Percentiles rank a stretch among this genome's conserved stretches.
phyloP scores from a whole-genome alignment of 2,329 filamentous ascomycete genomes.

The Cladorrhinum sp. region DNA sequence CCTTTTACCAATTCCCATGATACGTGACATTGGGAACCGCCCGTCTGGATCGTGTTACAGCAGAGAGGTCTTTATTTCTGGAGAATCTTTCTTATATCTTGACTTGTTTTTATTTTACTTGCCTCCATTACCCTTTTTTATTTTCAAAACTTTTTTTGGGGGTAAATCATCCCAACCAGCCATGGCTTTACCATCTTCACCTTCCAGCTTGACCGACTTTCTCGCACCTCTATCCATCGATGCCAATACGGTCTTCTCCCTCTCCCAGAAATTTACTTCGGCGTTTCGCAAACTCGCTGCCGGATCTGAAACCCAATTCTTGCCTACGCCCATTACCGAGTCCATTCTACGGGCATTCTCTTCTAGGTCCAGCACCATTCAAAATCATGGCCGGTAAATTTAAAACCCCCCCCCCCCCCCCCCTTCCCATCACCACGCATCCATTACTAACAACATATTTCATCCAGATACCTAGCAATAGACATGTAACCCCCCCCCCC shows the following conservation, averaged over 20 bases:
- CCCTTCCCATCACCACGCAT: slow-evolving; percentile 18
- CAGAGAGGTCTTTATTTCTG: slow-evolving; percentile 2
- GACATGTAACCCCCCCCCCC: slow-evolving; percentile 52
- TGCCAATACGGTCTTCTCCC: slow-evolving; percentile 40
- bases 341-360: slow-evolving; percentile 47
- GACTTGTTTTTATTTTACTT: neutral
- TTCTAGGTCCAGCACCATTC: slow-evolving; percentile 31
- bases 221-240: slow-evolving; percentile 51
- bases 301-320: slow-evolving; percentile 53
- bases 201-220: slow-evolving; percentile 37
- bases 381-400: slow-evolving; percentile 49
- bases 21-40: slow-evolving; percentile 7
- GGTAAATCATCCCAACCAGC: neutral
- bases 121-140: neutral
- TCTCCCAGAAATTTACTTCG: slow-evolving; percentile 47
- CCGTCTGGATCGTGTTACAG: neutral
- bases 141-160: neutral
- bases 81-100: too few relatives aligned
- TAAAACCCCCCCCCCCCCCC: too few relatives aligned
- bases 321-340: slow-evolving; percentile 60
- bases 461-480: slow-evolving; percentile 56
- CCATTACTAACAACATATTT: too few relatives aligned
- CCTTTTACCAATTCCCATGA: slow-evolving; percentile 1
- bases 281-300: slow-evolving; percentile 51
- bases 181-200: slow-evolving; percentile 3